Evolutionary conservation across 176 grass and related monocot genomes (phyloP), one percentile per base, ranked within the genome.

Genomic region (Aegilops umbellulata): DNA sequence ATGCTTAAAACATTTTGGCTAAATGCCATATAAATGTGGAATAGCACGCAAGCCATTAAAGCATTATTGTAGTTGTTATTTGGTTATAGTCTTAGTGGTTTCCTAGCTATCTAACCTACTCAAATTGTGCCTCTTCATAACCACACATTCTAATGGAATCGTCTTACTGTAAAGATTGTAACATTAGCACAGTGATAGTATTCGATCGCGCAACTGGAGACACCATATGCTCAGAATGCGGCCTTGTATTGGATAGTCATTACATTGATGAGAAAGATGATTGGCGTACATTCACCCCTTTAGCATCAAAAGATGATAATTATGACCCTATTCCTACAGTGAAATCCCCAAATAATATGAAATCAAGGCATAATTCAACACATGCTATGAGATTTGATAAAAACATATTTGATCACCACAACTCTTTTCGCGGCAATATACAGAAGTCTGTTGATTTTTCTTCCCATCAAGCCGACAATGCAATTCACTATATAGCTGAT

Each of bases 141-240:
- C 16, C 16, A 10, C 26, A 30, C 46, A 76, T 55, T 55, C 46
- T 76, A 49, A 76, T 76, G 74, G 74, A 76, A 76, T 76, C 27
- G 6, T 76, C 74, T 32, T 17, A 55, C 2, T 76, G 74, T 19
- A 76, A 32, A 76, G 74, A 76, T 12, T 76, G 74, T 13, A 76
- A 76, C 30, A 3, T 55, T 76, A 76, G 74, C 74, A 76, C 74
- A 32, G 46, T 76, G 74, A 22, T 76, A 76, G 74, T 76, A 55
- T 13, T 76, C 11, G 74, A 76, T 46, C 74, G 51, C 30, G 46
- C 74, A 57, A 55, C 74, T 3, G 74, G 74, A 55, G 74, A 76
- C 47, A 76, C 74, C 25, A 76, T 76, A 76, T 76, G 74, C 46
- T 76, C 74, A 7, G 74, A 76, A 5, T 76, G 74, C 26, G 46